Evolutionary conservation across 345 rosid species (phyloP), one percentile per base, ranked within the genome.

Genomic region (Rhodomyrtus tomentosa): DNA sequence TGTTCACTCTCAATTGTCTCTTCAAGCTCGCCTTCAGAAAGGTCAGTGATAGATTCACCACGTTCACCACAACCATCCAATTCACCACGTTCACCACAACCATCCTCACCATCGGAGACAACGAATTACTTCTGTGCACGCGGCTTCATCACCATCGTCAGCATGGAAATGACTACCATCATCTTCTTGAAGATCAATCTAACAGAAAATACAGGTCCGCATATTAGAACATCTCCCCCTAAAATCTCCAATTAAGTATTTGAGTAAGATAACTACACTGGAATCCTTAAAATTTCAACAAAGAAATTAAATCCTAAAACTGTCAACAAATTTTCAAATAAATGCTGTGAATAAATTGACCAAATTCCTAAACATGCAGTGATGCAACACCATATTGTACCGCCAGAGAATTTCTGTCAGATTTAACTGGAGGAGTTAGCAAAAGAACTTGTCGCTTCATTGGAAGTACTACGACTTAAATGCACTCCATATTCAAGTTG

Each of bases 121-220:
- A 36, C 6, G 2, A 55, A 85, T 85, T 81, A 48, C 89, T 45
- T 73, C 85, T 84, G 85, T 87, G 82, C 25, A 36, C 53, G 20
- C 50, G 15, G 45, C 88, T 82, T 25, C 40, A 27, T 27, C 84
- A 8, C 76, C 87, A 40, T 82, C 80, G 22, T 85, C 89, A 83
- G 81, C 89, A 82, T 88, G 91, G 16, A 87, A 84, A 81, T 82
- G 81, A 80, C 81, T 84, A 42, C 86, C 82, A 74, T 55, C 88
- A 51, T 81, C 92, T 81, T 92, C 95, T 83, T 91, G 89, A 83
- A 89, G 92, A 90, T 96, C 98, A 89, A 96, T 92, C 98, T 96
- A 87, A 73, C 36, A n/a, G n/a, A 84, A 52, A 32, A 51, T 3
- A 81, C 40, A 51, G 15, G 1, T 3, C 27, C 9, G 38, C n/a